Evolutionary conservation across 768 basidiomycete species (phyloP), one percentile per base, ranked within the genome.

Genomic region (Phallus indusiatus): DNA sequence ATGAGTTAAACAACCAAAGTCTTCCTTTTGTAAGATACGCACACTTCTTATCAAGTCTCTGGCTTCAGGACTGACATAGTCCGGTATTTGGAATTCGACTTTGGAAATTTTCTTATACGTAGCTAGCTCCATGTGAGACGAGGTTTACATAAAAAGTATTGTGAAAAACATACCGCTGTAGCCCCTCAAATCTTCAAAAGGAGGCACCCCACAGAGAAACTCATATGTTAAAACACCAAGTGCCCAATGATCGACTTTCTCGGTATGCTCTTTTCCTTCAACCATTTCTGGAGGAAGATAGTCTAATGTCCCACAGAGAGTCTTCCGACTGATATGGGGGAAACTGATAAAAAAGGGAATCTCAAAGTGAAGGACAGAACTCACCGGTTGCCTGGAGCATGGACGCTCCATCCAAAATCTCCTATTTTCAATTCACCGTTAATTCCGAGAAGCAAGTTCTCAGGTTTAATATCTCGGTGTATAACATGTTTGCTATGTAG

Each of bases 211-310:
- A 55, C 83, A 82, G 61, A 98, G 73, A 70, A 99, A 97, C 70
- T 99, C 95, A 69, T 93, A 99, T 1, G 88, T 88, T 62, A 99
- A 76, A n/a, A 98, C 94, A 49, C 95, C 95, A 24, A 99, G 75
- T 0, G 95, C 95, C 95, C 95, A 99, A 60, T 92, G 81, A 66
- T 98, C 95, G 42, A 98, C 95, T 67, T 82, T 85, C 66, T 93
- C 90, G 56, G 79, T 86, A 69, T 98, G 94, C 61, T 89, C 90
- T 64, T 81, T 85, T 0, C 87, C 85, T 65, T 96, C 93, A 14
- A 99, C 90, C 96, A 98, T 99, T 77, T 98, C 95, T 12, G 96
- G 95, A 0, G 96, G 94, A 11, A 99, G 79, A 69, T 98, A 98
- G 70, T 98, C 96, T 49, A 97, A 74, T 1, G 95, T 98, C 12